phyloP scores from a whole-genome alignment of 2,329 filamentous ascomycete genomes.

The Xylariaceae sp. region DNA sequence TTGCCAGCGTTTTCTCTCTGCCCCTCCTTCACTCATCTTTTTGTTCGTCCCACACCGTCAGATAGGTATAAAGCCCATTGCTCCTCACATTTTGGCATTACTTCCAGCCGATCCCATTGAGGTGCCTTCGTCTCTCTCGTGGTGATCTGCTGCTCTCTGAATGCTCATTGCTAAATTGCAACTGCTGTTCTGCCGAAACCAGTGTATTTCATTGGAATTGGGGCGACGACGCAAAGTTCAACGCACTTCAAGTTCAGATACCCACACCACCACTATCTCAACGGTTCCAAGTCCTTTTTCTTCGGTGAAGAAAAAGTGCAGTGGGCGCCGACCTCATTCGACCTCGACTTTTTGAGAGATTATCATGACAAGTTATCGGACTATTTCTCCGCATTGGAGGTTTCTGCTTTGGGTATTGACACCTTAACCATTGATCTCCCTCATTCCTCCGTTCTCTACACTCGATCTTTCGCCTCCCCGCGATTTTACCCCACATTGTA shows the following conservation, averaged over 20 bases:
- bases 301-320: constrained; percentile 29
- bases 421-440: constrained; percentile 34
- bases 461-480: constrained; percentile 25
- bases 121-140: constrained; percentile 15
- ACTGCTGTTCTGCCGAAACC: too few relatives aligned
- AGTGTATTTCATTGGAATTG: too few relatives aligned
- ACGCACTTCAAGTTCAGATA: constrained; percentile 7
- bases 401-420: constrained; percentile 43
- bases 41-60: constrained; percentile 16
- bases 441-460: constrained; percentile 17
- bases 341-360: constrained; percentile 27
- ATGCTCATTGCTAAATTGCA: constrained; percentile 7
- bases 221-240: neutral
- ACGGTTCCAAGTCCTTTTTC: constrained; percentile 11
- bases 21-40: constrained; percentile 9
- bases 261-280: constrained; percentile 9
- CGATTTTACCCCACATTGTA: constrained; percentile 32
- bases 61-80: constrained; percentile 19
- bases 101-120: constrained; percentile 12
- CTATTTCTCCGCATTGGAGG: constrained; percentile 45
- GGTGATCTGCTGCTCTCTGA: constrained; percentile 15
- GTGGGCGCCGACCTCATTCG: constrained; percentile 28
- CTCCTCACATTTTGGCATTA: constrained; percentile 11
- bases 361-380: constrained; percentile 48
- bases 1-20: constrained; percentile 17